Conservation (phyloP, 306 rosid species). For the Amphicarpaea edgeworthii region DNA sequence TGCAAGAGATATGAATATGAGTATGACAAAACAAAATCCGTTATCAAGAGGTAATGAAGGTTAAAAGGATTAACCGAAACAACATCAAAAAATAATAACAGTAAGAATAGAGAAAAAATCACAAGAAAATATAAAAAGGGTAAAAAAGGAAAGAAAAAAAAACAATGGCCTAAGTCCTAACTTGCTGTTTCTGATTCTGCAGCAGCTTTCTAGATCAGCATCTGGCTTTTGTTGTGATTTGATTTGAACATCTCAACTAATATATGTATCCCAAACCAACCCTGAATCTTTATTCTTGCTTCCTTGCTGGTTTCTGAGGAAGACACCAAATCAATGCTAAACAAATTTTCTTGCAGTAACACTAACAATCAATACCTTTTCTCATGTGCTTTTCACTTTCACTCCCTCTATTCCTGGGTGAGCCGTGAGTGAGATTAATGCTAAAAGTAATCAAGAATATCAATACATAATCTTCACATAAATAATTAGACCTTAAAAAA, state of each 20-base stretch:
- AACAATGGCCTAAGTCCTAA: conserved; percentile 44
- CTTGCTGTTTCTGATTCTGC: conserved; percentile 51
- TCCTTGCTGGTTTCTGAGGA: conserved; percentile 43
- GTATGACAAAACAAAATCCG: conserved; percentile 50
- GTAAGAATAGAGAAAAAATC: conserved; percentile 25
- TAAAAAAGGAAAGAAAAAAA: conserved; percentile 23
- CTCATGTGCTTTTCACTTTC: conserved; percentile 10
- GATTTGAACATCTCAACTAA: conserved; percentile 49
- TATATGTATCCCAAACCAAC: conserved; percentile 45
- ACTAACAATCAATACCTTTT: conserved; percentile 48
- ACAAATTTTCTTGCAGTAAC: conserved; percentile 38
- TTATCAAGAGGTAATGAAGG: conserved; percentile 12
- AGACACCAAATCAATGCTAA: conserved; percentile 47
- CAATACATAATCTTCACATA: conserved; percentile 47
- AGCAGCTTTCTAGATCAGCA: conserved; percentile 48
- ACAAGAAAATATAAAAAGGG: background rate
- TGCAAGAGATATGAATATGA: conserved; percentile 51
- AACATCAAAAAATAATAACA: conserved; percentile 1
- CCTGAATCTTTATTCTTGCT: conserved; percentile 42
- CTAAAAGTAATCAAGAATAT: conserved; percentile 30
- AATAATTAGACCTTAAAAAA: conserved; percentile 35
- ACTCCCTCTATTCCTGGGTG: conserved; percentile 32
- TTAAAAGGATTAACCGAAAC: conserved; percentile 16
- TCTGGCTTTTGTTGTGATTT: conserved; percentile 46
- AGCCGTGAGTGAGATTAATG: conserved; percentile 35